Base-by-base conservation (phyloP, 2,329 filamentous ascomycete species). In the Chaetoscypha palmicola region DNA sequence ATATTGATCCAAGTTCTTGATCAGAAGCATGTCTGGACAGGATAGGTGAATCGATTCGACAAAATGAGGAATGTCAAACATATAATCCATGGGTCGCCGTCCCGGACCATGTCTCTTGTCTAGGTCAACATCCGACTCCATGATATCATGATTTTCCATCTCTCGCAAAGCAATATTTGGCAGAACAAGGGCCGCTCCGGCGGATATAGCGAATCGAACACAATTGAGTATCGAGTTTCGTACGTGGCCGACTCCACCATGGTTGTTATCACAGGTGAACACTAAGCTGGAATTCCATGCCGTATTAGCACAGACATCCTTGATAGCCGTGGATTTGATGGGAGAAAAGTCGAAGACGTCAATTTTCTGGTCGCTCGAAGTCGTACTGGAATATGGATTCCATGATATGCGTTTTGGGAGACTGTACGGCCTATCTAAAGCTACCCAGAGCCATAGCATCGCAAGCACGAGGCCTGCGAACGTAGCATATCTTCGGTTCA, bases 161-260 rank as follows among this genome's bases (percentile, higher is more conserved):
- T 64, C 63, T 23, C 64, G 59, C 34, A 63, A 39, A 1, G 58
- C 55, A 49, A 68, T 66, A 1, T 61, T 61, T 2, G 65, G 65
- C 2, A 68, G 30, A 2, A 67, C 65, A 1, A 67, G 31, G 0
- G 59, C 59, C 26, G 53, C 65, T 5, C 65, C 66, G 21, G 56
- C 65, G 36, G 58, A 55, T 33, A 68, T 67, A 3, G 66, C 62
- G 40, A 66, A 68, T 14, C 66, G 59, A 4, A 68, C 58, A 50
- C 66, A 68, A 38, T 65, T 66, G 3, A 68, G 51, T 16, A 68
- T 66, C 48, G 65, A 64, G 44, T 66, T 66, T 21, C 66, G 58
- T 28, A 68, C 53, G 59, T 67, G 66, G 30, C 62, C 65, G 36
- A 68, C 58, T 20, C 64, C 65, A 26, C 65, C 66, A 23, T 62